These are phyloP conservation scores for Agaricus sinodeliciosus DNA, from an alignment of 768 basidiomycete species.

Conservation along the genomic window DNA sequence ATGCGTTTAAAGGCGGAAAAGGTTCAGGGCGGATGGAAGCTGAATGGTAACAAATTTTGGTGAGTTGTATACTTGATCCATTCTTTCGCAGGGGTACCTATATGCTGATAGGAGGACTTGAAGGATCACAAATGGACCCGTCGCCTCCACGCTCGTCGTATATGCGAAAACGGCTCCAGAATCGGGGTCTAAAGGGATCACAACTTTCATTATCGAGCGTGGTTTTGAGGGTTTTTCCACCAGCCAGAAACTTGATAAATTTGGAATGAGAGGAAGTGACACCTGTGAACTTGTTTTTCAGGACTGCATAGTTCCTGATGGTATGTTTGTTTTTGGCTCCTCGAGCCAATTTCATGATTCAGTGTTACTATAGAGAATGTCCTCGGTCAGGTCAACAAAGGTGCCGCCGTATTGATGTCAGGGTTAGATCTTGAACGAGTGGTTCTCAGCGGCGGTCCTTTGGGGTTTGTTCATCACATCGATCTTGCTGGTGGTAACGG, in stretches of 20 bases:
- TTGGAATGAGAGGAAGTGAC: slow-evolving; percentile 95
- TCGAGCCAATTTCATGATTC: slow-evolving; percentile 5
- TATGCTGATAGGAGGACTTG: slow-evolving; percentile 8
- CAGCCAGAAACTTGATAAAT: slow-evolving; percentile 88
- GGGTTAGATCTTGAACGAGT: slow-evolving; percentile 89
- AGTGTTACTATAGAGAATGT: slow-evolving; percentile 60
- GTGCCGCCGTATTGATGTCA: slow-evolving; percentile 88
- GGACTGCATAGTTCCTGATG: slow-evolving; percentile 82
- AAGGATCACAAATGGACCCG: slow-evolving; percentile 94
- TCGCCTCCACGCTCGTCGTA: slow-evolving; percentile 85
- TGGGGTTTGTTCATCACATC: slow-evolving; percentile 51
- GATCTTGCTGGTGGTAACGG: neutral
- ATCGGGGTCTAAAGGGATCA: slow-evolving; percentile 82
- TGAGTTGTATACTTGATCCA: slow-evolving; percentile 24
- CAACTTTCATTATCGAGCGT: slow-evolving; percentile 85
- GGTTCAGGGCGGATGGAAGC: slow-evolving; percentile 63
- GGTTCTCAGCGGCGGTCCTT: slow-evolving; percentile 86
- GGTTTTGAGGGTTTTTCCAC: slow-evolving; percentile 82
- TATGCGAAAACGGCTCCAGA: slow-evolving; percentile 85
- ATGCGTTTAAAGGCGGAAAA: slow-evolving; percentile 84
- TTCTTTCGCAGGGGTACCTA: neutral
- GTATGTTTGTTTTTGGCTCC: slow-evolving; percentile 31
- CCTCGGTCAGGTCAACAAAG: slow-evolving; percentile 72
- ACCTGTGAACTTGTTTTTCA: slow-evolving; percentile 93
- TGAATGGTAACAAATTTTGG: slow-evolving; percentile 96